Base-by-base conservation (phyloP, 371 early-diverging fungal species). In the Mucor mucedo region DNA sequence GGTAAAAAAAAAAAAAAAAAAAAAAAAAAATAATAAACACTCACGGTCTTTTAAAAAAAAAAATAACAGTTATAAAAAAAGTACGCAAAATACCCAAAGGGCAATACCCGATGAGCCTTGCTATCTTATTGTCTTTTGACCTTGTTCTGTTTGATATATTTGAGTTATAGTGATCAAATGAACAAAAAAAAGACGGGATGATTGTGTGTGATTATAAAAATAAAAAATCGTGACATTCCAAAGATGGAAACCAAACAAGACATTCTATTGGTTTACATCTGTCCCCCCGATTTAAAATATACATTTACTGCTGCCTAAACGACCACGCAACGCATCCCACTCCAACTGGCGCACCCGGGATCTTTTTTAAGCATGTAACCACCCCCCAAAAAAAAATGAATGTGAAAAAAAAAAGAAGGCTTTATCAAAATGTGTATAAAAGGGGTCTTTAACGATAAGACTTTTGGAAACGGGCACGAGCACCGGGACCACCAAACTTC, bases 401-500 rank as follows among this genome's bases (percentile, higher is more conserved):
- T 35, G 35, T 35, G 8, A 6, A 8, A 6, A 4, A 35, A 35
- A 8, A 6, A 42, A 42, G 4, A 42, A 42, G 40, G 27, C 39
- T 10, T 38, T 55, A 33, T 35, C 29, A 55, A 48, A 49, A 16
- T 42, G 27, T 32, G 21, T 21, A 8, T 50, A 16, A 21, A 28
- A 39, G 4, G 6, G 4, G 4, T 35, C 35, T 78, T 91, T 93
- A 93, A 94, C 94, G 95, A 91, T 94, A 94, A 69, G 93, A 93
- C 93, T 98, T 97, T 85, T 97, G 98, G 95, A 87, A 97, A 82
- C 98, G 94, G 73, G 99, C 97, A 87, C 99, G 96, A 78, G 99
- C 99, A 91, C 99, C 99, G 59, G 92, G 92, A 90, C 99, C 99
- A 80, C 98, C 99, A 80, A 98, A 99, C 91, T 99, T 99, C 99